Base-by-base conservation (phyloP, 345 rosid genomes). In the Sisymbrium altissimum region DNA sequence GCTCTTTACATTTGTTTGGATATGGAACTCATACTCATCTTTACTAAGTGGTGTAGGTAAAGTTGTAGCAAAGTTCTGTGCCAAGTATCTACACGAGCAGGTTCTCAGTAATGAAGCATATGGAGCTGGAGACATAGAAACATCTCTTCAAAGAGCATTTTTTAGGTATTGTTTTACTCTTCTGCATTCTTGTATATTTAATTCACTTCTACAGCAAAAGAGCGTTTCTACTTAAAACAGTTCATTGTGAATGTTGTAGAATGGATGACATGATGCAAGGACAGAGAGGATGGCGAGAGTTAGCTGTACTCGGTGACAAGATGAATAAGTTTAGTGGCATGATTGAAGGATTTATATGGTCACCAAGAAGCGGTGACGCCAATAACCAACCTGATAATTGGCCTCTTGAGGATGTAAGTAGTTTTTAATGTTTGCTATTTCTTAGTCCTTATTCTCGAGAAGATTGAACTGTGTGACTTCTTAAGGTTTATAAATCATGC, bases 211-310 rank as follows among this genome's bases (percentile, higher is more conserved):
- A 62, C 71, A 44, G 17, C 15, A 3, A 17, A 65, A 66, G 54
- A 67, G 10, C 4, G 12, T 53, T 12, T 65, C 19, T 4, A 17
- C 44, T 23, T 13, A 3, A 38, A 30, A 21, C 1, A 3, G 27
- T 58, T 48, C 7, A 21, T 46, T 41, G 57, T 64, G 30, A 11
- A n/a, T 48, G 4, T 48, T 82, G 64, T 78, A 88, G 92, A 84
- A 91, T 91, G 97, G 95, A 91, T 80, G 91, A 88, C 79, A 88
- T 91, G 97, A 91, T 90, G 96, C 86, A 92, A 72, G 97, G 95
- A 60, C 97, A 91, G 58, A 80, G 95, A 75, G 91, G 97, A 29
- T 89, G 97, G 97, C 82, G 95, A 23, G 97, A 91, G 78, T 79
- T 91, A 80, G 90, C 95, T 41, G 75, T 86, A 53, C 77, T 89